Conservation (phyloP, 2,329 filamentous ascomycete genomes). For the Fonsecaea pedrosoi region DNA sequence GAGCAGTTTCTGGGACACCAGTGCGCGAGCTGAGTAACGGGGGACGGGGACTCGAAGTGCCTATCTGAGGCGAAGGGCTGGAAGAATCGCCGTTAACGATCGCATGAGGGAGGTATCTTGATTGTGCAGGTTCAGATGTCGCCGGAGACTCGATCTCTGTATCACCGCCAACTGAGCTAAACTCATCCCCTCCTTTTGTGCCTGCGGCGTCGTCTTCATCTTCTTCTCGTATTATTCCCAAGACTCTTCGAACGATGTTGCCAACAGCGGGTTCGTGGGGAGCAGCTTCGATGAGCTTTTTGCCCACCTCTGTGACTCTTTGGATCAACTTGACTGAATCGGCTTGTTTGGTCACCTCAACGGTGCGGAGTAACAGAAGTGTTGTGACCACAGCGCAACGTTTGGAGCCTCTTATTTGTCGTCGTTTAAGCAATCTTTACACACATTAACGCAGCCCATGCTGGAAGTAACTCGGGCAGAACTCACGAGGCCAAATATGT, state of each 20-base stretch:
- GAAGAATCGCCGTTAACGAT: constrained; percentile 23
- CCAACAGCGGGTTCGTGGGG: constrained; percentile 90
- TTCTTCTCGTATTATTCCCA: constrained; percentile 91
- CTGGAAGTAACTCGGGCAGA: background rate
- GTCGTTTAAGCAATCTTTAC: constrained; percentile 81
- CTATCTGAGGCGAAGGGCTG: constrained; percentile 41
- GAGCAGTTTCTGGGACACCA: constrained; percentile 61
- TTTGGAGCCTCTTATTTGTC: constrained; percentile 86
- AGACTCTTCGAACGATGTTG: constrained; percentile 88
- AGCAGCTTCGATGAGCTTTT: constrained; percentile 79
- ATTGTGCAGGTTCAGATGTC: constrained; percentile 39
- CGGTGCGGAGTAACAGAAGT: constrained; percentile 83
- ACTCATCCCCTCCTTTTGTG: constrained; percentile 56
- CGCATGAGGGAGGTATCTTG: constrained; percentile 18
- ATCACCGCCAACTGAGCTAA: constrained; percentile 63
- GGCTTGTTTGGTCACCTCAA: constrained; percentile 78
- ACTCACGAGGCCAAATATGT: constrained; percentile 55
- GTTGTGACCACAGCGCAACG: constrained; percentile 91
- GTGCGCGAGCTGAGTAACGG: constrained; percentile 64
- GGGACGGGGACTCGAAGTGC: constrained; percentile 57
- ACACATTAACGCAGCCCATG: constrained; percentile 4
- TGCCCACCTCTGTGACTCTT: constrained; percentile 79
- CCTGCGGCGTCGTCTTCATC: constrained; percentile 73
- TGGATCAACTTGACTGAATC: constrained; percentile 80
- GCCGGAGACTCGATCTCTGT: constrained; percentile 58